A percentile compares a stretch with the other conserved stretches of the same genome.
These are phyloP conservation scores for Candida caryicola DNA, from an alignment of 805 yeast genomes.

Conservation along the genomic window DNA sequence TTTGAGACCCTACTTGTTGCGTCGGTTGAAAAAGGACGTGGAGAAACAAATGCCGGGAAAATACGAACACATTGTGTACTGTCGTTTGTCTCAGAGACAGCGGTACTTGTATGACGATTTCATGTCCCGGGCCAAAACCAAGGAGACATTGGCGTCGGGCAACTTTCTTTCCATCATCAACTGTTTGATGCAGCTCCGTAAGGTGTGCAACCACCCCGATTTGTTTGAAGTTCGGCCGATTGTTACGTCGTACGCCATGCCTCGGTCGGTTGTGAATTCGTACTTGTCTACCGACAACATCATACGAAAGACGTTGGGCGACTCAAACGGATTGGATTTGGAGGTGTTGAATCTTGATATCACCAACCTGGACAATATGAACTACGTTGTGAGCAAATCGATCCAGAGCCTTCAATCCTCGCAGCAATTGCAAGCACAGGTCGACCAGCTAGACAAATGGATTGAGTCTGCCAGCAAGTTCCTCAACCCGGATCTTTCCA, in stretches of 20 bases:
- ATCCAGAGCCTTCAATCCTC: slow-evolving; percentile 48
- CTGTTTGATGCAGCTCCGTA: slow-evolving; percentile 95
- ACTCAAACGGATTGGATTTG: slow-evolving; percentile 11
- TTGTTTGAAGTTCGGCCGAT: slow-evolving; percentile 94
- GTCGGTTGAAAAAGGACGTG: slow-evolving; percentile 93
- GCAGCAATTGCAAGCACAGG: slow-evolving; percentile 41
- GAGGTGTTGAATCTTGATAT: slow-evolving; percentile 58
- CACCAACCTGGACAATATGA: slow-evolving; percentile 42
- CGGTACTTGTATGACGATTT: slow-evolving; percentile 91
- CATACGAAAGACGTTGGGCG: slow-evolving; percentile 19
- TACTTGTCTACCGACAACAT: slow-evolving; percentile 34
- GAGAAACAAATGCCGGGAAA: slow-evolving; percentile 99
- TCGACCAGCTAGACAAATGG: slow-evolving; percentile 40
- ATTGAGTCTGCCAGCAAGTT: slow-evolving; percentile 18
- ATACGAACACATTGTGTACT: slow-evolving; percentile 90
- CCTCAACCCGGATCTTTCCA: slow-evolving; percentile 25
- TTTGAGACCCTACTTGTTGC: slow-evolving; percentile 82
- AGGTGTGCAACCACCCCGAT: slow-evolving; percentile 97
- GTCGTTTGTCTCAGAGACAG: slow-evolving; percentile 90
- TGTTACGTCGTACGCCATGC: slow-evolving; percentile 81
- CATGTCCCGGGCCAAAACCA: slow-evolving; percentile 94
- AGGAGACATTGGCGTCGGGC: slow-evolving; percentile 89
- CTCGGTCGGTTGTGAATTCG: slow-evolving; percentile 54
- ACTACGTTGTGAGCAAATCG: slow-evolving; percentile 46
- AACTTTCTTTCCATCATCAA: slow-evolving; percentile 92